These are phyloP conservation scores for Pichia occidentalis DNA, from an alignment of 805 yeast species.

Conservation along the genomic window DNA sequence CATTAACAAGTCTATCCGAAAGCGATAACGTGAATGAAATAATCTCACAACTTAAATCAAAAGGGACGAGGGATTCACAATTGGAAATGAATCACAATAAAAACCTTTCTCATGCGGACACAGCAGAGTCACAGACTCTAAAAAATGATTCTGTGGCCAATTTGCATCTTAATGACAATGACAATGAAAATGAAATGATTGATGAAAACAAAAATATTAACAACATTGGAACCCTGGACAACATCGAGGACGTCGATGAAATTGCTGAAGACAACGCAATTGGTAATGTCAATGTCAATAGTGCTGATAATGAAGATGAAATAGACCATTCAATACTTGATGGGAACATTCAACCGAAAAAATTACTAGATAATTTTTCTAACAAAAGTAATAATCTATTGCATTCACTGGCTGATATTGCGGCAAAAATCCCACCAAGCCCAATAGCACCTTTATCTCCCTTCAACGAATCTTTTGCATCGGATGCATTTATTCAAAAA, in stretches of 20 bases:
- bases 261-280: not conserved
- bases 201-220: no score
- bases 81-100: no score
- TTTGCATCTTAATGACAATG: no score
- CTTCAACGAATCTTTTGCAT: slow-evolving; percentile 16
- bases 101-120: no score
- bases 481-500: slow-evolving; percentile 10
- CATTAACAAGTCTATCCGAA: slow-evolving; percentile 20
- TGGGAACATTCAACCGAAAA: slow-evolving; percentile 1
- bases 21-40: slow-evolving; percentile 16
- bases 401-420: slow-evolving; percentile 18
- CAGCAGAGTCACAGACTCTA: no score
- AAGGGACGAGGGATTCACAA: no score
- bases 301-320: slow-evolving; percentile 8
- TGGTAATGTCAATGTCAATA: not conserved
- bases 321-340: no score
- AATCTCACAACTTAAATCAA: no score
- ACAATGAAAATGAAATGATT: no score
- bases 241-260: no score
- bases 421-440: slow-evolving; percentile 18
- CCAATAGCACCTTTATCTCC: slow-evolving; percentile 10
- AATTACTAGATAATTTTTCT: not conserved
- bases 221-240: no score
- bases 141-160: no score
- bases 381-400: slow-evolving; percentile 5